These are phyloP conservation scores for Chamaecrista fasciculata DNA, from an alignment of 306 rosid genomes.

Conservation along the genomic window DNA sequence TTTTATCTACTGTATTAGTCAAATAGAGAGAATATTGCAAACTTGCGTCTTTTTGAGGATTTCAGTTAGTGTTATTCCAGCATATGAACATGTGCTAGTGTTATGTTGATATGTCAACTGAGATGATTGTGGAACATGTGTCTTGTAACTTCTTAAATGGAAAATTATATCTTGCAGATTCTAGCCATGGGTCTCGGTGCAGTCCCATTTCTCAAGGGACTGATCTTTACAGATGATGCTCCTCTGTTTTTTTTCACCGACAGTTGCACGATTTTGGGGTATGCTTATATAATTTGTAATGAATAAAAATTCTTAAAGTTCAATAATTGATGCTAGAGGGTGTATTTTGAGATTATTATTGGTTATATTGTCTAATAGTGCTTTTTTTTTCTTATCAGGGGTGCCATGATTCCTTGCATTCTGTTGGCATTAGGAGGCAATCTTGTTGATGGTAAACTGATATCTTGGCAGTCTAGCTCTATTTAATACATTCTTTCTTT, in stretches of 20 bases:
- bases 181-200: constrained; percentile 87
- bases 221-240: constrained; percentile 76
- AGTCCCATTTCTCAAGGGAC: constrained; percentile 65
- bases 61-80: constrained; percentile 30
- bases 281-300: constrained; percentile 35
- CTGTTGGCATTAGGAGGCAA: constrained; percentile 93
- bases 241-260: constrained; percentile 94
- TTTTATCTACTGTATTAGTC: constrained; percentile 12
- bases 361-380: constrained; percentile 25
- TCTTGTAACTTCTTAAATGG: neutral
- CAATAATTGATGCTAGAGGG: constrained; percentile 13
- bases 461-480: neutral
- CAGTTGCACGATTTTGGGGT: constrained; percentile 99
- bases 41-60: no score
- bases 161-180: constrained; percentile 50
- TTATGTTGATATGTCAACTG: neutral
- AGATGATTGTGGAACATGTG: constrained; percentile 5
- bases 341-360: constrained; percentile 5
- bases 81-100: neutral
- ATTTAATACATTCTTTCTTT: neutral
- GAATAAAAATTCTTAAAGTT: constrained; percentile 7
- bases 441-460: constrained; percentile 76
- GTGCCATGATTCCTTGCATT: constrained; percentile 98
- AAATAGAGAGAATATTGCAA: constrained; percentile 9
- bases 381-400: constrained; percentile 54